Percentiles rank a stretch among this genome's conserved stretches.
These are phyloP conservation scores for Nicotiana tabacum DNA, from an alignment of 257 asterid genomes.

Conservation along the genomic window DNA sequence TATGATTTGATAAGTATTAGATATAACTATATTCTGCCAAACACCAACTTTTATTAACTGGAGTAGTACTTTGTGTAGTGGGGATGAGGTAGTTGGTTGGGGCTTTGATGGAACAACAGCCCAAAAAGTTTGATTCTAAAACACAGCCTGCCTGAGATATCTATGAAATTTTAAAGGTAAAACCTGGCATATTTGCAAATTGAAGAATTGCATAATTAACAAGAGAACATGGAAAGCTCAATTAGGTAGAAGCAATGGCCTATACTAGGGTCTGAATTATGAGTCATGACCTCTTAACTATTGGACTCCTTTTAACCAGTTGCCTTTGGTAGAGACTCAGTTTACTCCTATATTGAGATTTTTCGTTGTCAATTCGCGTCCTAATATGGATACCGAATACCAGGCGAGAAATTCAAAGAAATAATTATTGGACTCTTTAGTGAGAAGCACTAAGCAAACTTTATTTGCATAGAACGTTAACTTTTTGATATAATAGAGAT, in stretches of 20 bases:
- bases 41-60: background rate
- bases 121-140: background rate
- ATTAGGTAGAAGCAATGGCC: background rate
- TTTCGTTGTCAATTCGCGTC: too few relatives aligned
- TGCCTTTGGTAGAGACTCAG: too few relatives aligned
- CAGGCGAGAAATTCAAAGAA: too few relatives aligned
- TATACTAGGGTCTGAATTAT: too few relatives aligned
- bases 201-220: background rate
- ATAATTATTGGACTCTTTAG: too few relatives aligned
- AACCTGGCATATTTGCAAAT: background rate
- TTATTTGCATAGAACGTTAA: background rate
- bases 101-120: background rate
- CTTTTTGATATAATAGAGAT: background rate
- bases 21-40: background rate
- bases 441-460: background rate
- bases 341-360: too few relatives aligned
- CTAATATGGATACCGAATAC: too few relatives aligned
- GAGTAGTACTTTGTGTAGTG: background rate
- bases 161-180: background rate
- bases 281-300: background rate
- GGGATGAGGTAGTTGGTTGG: background rate
- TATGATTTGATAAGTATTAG: background rate
- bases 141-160: background rate
- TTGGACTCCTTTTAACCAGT: background rate
- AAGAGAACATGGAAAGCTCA: background rate